Percentiles rank a stretch among this genome's conserved stretches.
phyloP scores from a whole-genome alignment of 768 basidiomycete species.

The Leucocoprinus birnbaumii region DNA sequence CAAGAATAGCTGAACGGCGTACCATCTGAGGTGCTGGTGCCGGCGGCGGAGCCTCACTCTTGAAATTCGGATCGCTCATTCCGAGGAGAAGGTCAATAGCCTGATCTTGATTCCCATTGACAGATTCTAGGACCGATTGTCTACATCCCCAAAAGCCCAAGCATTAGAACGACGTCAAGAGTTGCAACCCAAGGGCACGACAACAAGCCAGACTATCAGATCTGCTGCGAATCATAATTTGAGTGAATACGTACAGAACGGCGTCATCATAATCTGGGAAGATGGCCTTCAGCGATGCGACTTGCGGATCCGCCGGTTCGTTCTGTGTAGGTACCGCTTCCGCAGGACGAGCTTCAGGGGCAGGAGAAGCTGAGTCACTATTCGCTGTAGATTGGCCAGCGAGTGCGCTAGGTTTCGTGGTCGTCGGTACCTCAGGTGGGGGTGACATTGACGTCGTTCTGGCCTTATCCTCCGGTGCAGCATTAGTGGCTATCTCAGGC shows the following conservation, averaged over 20 bases:
- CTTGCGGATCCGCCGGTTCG: conserved; percentile 39
- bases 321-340: conserved; percentile 11
- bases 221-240: not conserved
- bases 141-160: conserved; percentile 28
- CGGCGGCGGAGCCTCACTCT: conserved; percentile 29
- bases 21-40: conserved; percentile 20
- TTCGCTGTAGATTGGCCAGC: not conserved
- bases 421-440: not conserved
- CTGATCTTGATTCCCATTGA: conserved; percentile 64
- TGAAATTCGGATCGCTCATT: conserved; percentile 84
- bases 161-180: not conserved
- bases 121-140: conserved; percentile 70
- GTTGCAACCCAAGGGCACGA: not conserved
- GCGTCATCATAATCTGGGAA: conserved; percentile 80
- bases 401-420: not conserved
- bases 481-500: not conserved
- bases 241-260: conserved; percentile 49
- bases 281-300: conserved; percentile 58
- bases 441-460: not conserved
- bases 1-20: conserved; percentile 1
- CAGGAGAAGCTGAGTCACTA: not conserved
- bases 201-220: not conserved
- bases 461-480: not conserved
- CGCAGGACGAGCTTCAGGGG: not conserved
- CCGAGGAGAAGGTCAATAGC: conserved; percentile 77